These are phyloP conservation scores for Ogataea wickerhamii DNA, from an alignment of 805 yeast genomes.

Conservation along the genomic window DNA sequence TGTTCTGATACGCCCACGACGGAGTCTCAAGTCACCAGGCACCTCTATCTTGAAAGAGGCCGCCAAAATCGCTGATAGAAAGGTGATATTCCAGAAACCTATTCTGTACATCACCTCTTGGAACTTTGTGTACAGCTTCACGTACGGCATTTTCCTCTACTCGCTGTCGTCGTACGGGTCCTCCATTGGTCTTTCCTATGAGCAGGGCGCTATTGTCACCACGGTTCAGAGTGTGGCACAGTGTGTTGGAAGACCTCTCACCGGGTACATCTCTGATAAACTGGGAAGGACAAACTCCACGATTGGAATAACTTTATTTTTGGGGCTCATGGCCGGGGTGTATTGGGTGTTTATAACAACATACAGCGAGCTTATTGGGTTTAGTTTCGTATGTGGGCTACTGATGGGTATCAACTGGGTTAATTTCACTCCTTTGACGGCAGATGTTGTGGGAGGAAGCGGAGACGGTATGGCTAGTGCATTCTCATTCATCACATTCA, in stretches of 20 bases:
- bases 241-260: constrained; percentile 46
- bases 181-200: constrained; percentile 43
- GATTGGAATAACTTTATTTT: constrained; percentile 32
- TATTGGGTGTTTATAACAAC: constrained; percentile 49
- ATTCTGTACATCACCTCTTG: constrained; percentile 23
- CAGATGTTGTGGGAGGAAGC: constrained; percentile 32
- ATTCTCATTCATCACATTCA: constrained; percentile 23
- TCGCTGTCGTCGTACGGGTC: constrained; percentile 47
- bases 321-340: constrained; percentile 38
- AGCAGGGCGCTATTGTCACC: constrained; percentile 45
- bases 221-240: constrained; percentile 48
- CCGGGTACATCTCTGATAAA: constrained; percentile 45
- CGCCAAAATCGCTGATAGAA: constrained; percentile 12
- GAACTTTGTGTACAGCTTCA: constrained; percentile 27
- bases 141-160: constrained; percentile 38
- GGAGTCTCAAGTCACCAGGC: constrained; percentile 19
- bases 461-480: constrained; percentile 30
- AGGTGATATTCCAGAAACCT: constrained; percentile 19
- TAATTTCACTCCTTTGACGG: constrained; percentile 33
- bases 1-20: constrained; percentile 21
- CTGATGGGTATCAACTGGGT: constrained; percentile 45
- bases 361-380: constrained; percentile 40
- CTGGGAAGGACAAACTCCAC: constrained; percentile 48
- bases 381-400: constrained; percentile 42
- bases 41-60: constrained; percentile 20